phyloP scores from a whole-genome alignment of 2,329 filamentous ascomycete genomes.

The Alternaria panax region DNA sequence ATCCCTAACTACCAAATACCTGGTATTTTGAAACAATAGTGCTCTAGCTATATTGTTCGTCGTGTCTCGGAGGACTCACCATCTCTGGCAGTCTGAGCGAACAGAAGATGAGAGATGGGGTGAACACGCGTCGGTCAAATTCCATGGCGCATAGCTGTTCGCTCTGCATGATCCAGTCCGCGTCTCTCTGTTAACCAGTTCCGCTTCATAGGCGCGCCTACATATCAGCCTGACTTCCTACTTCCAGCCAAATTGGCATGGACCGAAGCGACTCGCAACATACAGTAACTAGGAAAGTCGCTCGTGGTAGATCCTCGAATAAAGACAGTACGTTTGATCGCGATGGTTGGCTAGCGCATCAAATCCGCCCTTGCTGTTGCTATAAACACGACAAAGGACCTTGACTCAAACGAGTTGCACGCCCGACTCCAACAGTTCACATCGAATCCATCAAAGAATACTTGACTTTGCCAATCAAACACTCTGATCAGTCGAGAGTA shows the following conservation, averaged over 20 bases:
- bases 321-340: background rate
- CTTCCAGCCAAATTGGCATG: background rate
- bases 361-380: background rate
- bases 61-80: background rate
- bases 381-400: constrained; percentile 4
- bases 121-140: background rate
- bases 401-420: background rate
- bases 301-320: background rate
- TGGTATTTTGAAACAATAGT: background rate
- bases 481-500: background rate
- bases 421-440: background rate
- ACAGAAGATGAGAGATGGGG: background rate
- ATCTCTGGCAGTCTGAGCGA: background rate
- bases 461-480: background rate
- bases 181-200: too few relatives aligned
- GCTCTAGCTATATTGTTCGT: background rate
- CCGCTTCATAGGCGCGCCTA: background rate
- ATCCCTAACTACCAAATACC: background rate
- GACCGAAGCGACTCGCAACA: background rate
- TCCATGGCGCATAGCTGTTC: background rate
- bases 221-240: background rate
- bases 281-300: background rate
- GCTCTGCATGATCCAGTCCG: too few relatives aligned
- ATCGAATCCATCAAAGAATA: background rate
- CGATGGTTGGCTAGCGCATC: background rate